A percentile compares a stretch with the other conserved stretches of the same genome.
phyloP scores from a whole-genome alignment of 2,329 filamentous ascomycete species.

The Epichloe brachyelytri region DNA sequence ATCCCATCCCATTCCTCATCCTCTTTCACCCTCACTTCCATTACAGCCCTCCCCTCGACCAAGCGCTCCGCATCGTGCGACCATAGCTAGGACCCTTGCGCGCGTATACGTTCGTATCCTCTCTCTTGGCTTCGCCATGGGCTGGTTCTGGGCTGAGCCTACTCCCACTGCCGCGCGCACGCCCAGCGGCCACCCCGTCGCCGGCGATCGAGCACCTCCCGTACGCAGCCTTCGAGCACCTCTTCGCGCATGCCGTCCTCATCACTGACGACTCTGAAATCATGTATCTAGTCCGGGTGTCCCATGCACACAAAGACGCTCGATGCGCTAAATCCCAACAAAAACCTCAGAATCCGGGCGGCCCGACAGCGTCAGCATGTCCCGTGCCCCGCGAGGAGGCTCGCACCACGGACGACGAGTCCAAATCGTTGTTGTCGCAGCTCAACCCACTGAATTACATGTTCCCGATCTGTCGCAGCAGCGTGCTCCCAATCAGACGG shows the following conservation, averaged over 20 bases:
- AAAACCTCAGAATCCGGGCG: constrained; percentile 10
- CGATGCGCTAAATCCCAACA: constrained; percentile 29
- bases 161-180: constrained; percentile 22
- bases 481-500: constrained; percentile 57
- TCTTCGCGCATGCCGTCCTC: neutral
- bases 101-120: no score
- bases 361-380: constrained; percentile 24
- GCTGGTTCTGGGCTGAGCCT: constrained; percentile 51
- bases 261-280: neutral
- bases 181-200: constrained; percentile 19
- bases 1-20: neutral
- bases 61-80: neutral
- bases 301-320: constrained; percentile 45
- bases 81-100: neutral
- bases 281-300: constrained; percentile 31
- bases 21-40: neutral
- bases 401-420: constrained; percentile 17
- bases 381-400: constrained; percentile 32
- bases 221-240: constrained; percentile 12
- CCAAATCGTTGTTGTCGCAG: constrained; percentile 38
- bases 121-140: constrained; percentile 27
- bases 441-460: constrained; percentile 81
- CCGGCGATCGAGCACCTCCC: constrained; percentile 19
- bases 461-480: constrained; percentile 78
- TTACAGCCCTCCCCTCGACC: neutral